These are phyloP conservation scores for Lactuca sativa DNA, from an alignment of 129 eudicot species.

Conservation along the genomic window DNA sequence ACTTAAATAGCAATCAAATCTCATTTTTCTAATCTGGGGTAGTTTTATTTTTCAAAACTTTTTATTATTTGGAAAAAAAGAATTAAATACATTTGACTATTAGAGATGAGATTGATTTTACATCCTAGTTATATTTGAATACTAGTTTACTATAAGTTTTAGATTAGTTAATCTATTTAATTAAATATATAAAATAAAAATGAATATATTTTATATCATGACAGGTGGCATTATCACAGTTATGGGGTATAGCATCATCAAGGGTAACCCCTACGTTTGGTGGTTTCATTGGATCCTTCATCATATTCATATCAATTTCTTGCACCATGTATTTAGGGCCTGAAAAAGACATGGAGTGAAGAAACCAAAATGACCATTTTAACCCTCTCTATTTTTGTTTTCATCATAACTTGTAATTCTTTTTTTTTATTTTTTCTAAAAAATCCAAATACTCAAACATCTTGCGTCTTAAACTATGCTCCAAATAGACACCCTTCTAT, in stretches of 20 bases:
- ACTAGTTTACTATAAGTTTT: too few species aligned
- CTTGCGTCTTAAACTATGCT: not conserved
- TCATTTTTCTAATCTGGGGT: not conserved
- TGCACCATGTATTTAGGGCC: constrained; percentile 50
- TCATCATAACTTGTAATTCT: constrained; percentile 1
- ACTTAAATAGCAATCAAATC: too few species aligned
- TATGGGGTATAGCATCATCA: constrained; percentile 36
- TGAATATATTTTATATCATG: not conserved
- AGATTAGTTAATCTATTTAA: too few species aligned
- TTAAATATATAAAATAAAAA: not conserved
- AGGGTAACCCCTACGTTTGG: constrained; percentile 42
- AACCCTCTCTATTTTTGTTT: constrained; percentile 1
- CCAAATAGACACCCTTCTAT: not conserved
- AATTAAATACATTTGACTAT: not conserved
- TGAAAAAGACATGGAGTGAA: constrained; percentile 49
- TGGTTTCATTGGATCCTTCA: constrained; percentile 41
- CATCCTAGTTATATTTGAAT: too few species aligned
- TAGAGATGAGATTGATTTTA: too few species aligned
- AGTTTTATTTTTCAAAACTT: not conserved
- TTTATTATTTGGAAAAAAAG: not conserved
- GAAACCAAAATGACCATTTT: not conserved
- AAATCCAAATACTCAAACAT: constrained; percentile 2
- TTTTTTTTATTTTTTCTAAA: not conserved
- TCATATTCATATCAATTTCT: constrained; percentile 40
- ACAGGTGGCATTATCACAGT: constrained; percentile 43